These are phyloP conservation scores for Hortiboletus rubellus DNA, from an alignment of 1,284 basidiomycete species.

Conservation along the genomic window DNA sequence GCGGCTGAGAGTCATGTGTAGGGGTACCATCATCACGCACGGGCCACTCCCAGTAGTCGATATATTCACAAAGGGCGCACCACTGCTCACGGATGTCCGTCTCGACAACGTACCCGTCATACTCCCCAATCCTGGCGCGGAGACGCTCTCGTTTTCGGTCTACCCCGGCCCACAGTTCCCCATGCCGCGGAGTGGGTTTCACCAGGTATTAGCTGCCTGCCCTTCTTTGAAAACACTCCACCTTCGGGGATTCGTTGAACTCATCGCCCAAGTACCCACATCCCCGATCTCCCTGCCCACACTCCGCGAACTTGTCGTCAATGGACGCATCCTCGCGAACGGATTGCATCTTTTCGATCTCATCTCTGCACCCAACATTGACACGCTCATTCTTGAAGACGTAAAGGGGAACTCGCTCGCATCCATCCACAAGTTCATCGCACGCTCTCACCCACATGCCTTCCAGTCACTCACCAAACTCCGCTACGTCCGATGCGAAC, in stretches of 20 bases:
- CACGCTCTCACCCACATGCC: conserved; percentile 26
- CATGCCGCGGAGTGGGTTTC: conserved; percentile 27
- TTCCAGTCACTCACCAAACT: conserved; percentile 30
- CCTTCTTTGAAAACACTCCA: conserved; percentile 26
- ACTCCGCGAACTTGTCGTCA: conserved; percentile 34
- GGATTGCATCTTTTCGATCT: conserved; percentile 35
- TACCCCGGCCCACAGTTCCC: conserved; percentile 35
- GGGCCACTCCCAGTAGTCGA: conserved; percentile 25
- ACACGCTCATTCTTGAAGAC: conserved; percentile 34
- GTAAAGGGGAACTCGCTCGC: conserved; percentile 29
- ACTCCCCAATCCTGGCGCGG: conserved; percentile 19
- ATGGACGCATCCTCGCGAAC: conserved; percentile 30
- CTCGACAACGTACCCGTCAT: conserved; percentile 33
- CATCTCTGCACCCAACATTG: conserved; percentile 33
- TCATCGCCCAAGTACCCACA: conserved; percentile 19
- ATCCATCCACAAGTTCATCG: conserved; percentile 32
- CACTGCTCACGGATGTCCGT: conserved; percentile 31
- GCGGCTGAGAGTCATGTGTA: conserved; percentile 33
- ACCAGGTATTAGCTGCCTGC: conserved; percentile 23
- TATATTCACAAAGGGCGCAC: conserved; percentile 32
- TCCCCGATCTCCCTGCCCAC: conserved; percentile 24
- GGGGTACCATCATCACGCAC: conserved; percentile 32
- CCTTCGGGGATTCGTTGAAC: conserved; percentile 34
- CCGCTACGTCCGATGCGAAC: conserved; percentile 34
- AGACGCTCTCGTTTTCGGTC: conserved; percentile 31